Percentiles rank a stretch among this genome's conserved stretches.
Conservation (phyloP, 805 yeast species). For the Cyberlindnera xishuangbannaensis region DNA sequence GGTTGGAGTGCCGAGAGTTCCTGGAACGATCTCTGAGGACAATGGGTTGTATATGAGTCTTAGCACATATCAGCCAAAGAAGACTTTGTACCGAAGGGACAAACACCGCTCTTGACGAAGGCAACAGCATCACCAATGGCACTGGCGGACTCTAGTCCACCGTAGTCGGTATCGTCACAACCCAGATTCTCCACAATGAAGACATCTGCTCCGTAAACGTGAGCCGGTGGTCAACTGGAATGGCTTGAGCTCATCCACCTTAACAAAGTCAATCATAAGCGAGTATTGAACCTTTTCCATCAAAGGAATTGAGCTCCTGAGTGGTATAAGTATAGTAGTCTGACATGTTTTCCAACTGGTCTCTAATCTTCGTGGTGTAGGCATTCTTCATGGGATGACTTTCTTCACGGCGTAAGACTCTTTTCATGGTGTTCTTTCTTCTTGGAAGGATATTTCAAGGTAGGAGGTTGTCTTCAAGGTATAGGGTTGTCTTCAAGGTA, state of each 20-base stretch:
- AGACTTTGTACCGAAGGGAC: constrained; percentile 81
- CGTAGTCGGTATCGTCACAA: constrained; percentile 63
- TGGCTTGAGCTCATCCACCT: constrained; percentile 42
- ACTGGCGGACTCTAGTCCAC: constrained; percentile 30
- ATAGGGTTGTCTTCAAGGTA: too few species aligned
- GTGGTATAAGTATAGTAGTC: constrained; percentile 59
- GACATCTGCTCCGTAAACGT: constrained; percentile 52
- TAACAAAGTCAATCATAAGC: constrained; percentile 47
- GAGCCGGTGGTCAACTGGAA: constrained; percentile 78
- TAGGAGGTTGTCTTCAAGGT: too few species aligned
- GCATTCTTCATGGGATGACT: too few species aligned
- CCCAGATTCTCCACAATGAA: constrained; percentile 59
- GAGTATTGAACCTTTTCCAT: constrained; percentile 57
- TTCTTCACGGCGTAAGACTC: too few species aligned
- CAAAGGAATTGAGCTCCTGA: constrained; percentile 71
- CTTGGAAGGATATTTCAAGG: too few species aligned
- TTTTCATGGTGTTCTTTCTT: too few species aligned
- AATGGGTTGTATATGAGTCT: constrained; percentile 65
- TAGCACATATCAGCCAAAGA: constrained; percentile 70
- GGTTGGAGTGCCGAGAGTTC: constrained; percentile 71
- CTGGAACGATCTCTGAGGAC: constrained; percentile 43
- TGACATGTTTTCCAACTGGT: constrained; percentile 50
- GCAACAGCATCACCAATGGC: constrained; percentile 40
- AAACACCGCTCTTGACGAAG: constrained; percentile 72
- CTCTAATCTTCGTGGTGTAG: too few species aligned